Evolutionary conservation across 108 stramenopile species (phyloP).

Genomic region (Epithemia pelagica): DNA sequence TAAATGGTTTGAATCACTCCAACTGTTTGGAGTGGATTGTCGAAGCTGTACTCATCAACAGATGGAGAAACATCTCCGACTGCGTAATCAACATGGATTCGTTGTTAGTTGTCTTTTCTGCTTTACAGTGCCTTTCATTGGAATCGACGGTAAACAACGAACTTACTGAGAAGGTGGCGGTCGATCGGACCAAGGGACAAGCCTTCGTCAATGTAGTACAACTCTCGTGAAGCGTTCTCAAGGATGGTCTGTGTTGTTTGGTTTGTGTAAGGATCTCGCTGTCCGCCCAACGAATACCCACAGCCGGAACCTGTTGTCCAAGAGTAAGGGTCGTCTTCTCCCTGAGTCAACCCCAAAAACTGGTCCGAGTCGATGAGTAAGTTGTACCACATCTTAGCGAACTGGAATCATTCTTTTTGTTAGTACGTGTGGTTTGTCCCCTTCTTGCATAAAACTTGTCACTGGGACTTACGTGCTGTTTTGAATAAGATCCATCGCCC

Average conservation of each 20-base stretch:
- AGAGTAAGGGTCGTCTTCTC: conserved; percentile 30
- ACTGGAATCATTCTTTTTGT: conserved; percentile 17
- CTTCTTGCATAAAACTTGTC: too few relatives aligned
- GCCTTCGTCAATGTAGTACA: conserved; percentile 43
- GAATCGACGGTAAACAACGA: too few relatives aligned
- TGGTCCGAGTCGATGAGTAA: conserved; percentile 16
- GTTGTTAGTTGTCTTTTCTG: too few relatives aligned
- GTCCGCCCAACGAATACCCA: conserved; percentile 32
- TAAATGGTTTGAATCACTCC: conserved; percentile 29
- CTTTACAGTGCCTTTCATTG: too few relatives aligned
- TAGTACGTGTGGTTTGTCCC: conserved; percentile 6
- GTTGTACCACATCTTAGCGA: conserved; percentile 42
- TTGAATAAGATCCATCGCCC: neutral
- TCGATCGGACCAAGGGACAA: conserved; percentile 22
- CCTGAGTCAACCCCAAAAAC: conserved; percentile 30
- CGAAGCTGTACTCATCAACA: conserved; percentile 11
- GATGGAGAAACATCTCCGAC: conserved; percentile 21
- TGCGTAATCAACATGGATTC: too few relatives aligned
- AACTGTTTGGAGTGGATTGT: conserved; percentile 24
- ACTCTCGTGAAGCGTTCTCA: conserved; percentile 20
- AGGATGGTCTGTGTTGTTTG: conserved; percentile 14
- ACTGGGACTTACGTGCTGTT: conserved; percentile 2
- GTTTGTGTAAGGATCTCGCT: conserved; percentile 22
- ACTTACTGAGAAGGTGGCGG: conserved; percentile 16
- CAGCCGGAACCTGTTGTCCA: conserved; percentile 41